Evolutionary conservation across 768 basidiomycete species (phyloP).

Genomic region (Leccinum ochraceum): DNA sequence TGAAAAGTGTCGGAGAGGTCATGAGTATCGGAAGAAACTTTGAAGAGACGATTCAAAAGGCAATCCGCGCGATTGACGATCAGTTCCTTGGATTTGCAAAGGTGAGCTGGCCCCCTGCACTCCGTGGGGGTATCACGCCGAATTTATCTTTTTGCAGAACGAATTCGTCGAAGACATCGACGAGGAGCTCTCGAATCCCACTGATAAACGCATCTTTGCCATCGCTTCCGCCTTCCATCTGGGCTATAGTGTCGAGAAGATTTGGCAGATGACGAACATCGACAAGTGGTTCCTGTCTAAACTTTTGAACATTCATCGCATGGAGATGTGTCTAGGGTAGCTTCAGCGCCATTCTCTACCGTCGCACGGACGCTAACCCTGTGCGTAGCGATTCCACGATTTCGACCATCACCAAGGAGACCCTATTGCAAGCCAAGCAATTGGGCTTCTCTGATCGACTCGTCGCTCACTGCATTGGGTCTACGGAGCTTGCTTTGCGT

Average conservation of each 20-base stretch:
- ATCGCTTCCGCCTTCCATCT: constrained; percentile 92
- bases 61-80: constrained; percentile 95
- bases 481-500: constrained; percentile 92
- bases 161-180: constrained; percentile 89
- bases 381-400: constrained; percentile 58
- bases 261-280: constrained; percentile 98
- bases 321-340: constrained; percentile 77
- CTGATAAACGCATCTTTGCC: constrained; percentile 96
- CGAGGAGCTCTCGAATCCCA: constrained; percentile 90
- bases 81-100: constrained; percentile 91
- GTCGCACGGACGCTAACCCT: constrained; percentile 2
- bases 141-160: constrained; percentile 50
- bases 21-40: constrained; percentile 99
- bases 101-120: constrained; percentile 39
- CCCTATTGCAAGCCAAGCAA: constrained; percentile 85
- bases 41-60: constrained; percentile 98
- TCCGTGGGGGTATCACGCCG: background rate
- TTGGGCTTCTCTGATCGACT: constrained; percentile 96
- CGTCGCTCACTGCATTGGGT: constrained; percentile 77
- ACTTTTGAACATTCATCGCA: constrained; percentile 78
- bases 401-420: constrained; percentile 57
- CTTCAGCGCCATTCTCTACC: constrained; percentile 20
- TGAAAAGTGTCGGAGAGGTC: constrained; percentile 99
- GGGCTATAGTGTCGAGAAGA: constrained; percentile 93
- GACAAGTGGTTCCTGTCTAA: constrained; percentile 98